These are phyloP conservation scores for Pseudocercospora vitis DNA, from an alignment of 2,329 filamentous ascomycete species.

Conservation along the genomic window DNA sequence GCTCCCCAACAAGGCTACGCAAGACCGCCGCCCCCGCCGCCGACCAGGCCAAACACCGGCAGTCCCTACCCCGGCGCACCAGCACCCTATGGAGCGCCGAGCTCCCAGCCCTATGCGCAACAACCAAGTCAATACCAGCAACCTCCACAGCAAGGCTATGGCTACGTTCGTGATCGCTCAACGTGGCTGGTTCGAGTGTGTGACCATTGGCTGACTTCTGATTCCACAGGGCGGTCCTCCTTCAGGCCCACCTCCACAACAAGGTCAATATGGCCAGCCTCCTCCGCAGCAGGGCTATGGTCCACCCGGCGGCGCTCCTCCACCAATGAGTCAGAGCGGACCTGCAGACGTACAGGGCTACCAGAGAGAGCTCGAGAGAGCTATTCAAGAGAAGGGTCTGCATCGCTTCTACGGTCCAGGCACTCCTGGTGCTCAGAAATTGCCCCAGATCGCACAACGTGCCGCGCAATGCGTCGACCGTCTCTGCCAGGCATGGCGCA, in stretches of 20 bases:
- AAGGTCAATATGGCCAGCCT: conserved; percentile 33
- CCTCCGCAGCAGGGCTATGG: conserved; percentile 39
- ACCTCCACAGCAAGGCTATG: conserved; percentile 28
- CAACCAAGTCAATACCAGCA: conserved; percentile 32
- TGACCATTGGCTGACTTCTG: conserved; percentile 21
- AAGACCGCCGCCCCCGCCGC: conserved; percentile 41
- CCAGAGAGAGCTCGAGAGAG: conserved; percentile 56
- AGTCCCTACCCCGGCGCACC: conserved; percentile 29
- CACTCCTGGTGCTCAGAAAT: conserved; percentile 47
- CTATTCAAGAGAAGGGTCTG: conserved; percentile 61
- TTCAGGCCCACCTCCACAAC: conserved; percentile 25
- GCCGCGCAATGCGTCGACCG: conserved; percentile 55
- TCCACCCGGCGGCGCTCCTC: conserved; percentile 37
- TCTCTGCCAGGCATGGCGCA: conserved; percentile 56
- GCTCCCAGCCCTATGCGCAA: conserved; percentile 25
- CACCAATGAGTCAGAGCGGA: conserved; percentile 33
- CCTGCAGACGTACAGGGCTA: conserved; percentile 55
- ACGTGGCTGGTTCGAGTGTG: not conserved
- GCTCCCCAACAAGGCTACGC: conserved; percentile 39
- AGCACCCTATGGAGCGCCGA: conserved; percentile 14
- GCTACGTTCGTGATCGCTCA: conserved; percentile 35
- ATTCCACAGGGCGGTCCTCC: conserved; percentile 26
- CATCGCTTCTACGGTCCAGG: conserved; percentile 60
- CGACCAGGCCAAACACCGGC: conserved; percentile 21
- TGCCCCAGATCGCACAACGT: conserved; percentile 50